Evolutionary conservation across 805 yeast genomes (phyloP).

Genomic region (Metschnikowia borealis): DNA sequence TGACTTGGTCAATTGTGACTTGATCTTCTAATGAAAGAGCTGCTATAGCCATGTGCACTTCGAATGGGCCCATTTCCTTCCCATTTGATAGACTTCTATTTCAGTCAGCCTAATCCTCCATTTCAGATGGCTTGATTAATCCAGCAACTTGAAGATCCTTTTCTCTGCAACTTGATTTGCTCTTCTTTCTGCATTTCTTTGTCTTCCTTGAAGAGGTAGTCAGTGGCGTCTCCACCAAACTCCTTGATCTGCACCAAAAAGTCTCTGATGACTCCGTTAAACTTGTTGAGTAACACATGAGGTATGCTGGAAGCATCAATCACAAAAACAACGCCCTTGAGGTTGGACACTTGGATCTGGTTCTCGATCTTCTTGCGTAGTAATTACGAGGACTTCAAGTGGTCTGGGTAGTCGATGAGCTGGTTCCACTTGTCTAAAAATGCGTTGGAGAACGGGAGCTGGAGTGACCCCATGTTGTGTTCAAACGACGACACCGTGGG

Average conservation of each 20-base stretch:
- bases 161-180: slow-evolving; percentile 66
- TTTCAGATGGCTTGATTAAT: slow-evolving; percentile 86
- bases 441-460: slow-evolving; percentile 34
- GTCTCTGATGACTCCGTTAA: slow-evolving; percentile 85
- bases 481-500: slow-evolving; percentile 38
- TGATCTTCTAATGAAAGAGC: neutral
- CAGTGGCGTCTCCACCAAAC: slow-evolving; percentile 92
- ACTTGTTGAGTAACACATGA: slow-evolving; percentile 65
- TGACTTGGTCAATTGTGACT: neutral
- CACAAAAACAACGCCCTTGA: slow-evolving; percentile 69
- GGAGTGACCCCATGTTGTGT: slow-evolving; percentile 26
- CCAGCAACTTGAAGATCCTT: slow-evolving; percentile 89
- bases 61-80: neutral
- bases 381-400: slow-evolving; percentile 62
- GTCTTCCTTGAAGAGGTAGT: slow-evolving; percentile 91
- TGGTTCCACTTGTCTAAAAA: slow-evolving; percentile 38
- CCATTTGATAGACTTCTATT: slow-evolving; percentile 12
- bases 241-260: slow-evolving; percentile 95
- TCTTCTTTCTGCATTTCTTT: slow-evolving; percentile 73
- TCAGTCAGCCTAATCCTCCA: slow-evolving; percentile 57
- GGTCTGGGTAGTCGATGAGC: slow-evolving; percentile 87
- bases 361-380: slow-evolving; percentile 47
- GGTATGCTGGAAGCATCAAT: slow-evolving; percentile 72
- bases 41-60: neutral
- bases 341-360: slow-evolving; percentile 32